Conservation (phyloP, 768 basidiomycete genomes). For the Filobasidium floriforme region DNA sequence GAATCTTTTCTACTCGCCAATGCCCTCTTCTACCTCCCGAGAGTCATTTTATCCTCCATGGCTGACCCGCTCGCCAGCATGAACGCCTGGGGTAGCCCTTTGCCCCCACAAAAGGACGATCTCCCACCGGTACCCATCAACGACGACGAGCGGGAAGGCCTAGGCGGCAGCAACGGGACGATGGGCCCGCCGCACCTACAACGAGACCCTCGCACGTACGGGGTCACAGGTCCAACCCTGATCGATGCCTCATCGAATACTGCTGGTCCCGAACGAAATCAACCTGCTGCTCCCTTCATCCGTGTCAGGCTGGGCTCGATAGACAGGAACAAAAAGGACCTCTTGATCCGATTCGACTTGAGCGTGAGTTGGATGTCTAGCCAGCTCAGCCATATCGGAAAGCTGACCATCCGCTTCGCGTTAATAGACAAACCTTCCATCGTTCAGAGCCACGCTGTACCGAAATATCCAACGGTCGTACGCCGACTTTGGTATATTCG, state of each 20-base stretch:
- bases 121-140: conserved; percentile 1
- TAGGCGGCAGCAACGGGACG: neutral
- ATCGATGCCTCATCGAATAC: neutral
- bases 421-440: conserved; percentile 78
- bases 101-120: neutral
- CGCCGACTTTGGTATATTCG: conserved; percentile 86
- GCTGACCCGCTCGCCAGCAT: conserved; percentile 12
- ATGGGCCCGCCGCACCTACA: neutral
- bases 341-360: conserved; percentile 87
- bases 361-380: conserved; percentile 56
- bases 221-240: neutral
- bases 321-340: conserved; percentile 90
- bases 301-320: conserved; percentile 80
- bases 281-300: conserved; percentile 44
- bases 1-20: too few relatives aligned
- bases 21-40: too few relatives aligned
- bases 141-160: neutral
- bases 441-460: conserved; percentile 56
- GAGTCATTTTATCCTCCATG: too few relatives aligned
- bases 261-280: neutral
- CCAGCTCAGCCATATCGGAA: neutral
- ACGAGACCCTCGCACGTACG: conserved; percentile 7
- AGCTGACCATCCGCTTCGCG: conserved; percentile 6
- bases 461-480: conserved; percentile 93
- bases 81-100: conserved; percentile 10